Percentiles rank a stretch among this genome's conserved stretches.
Evolutionary conservation across 257 asterid species (phyloP).

Genomic region (Fraxinus pennsylvanica): DNA sequence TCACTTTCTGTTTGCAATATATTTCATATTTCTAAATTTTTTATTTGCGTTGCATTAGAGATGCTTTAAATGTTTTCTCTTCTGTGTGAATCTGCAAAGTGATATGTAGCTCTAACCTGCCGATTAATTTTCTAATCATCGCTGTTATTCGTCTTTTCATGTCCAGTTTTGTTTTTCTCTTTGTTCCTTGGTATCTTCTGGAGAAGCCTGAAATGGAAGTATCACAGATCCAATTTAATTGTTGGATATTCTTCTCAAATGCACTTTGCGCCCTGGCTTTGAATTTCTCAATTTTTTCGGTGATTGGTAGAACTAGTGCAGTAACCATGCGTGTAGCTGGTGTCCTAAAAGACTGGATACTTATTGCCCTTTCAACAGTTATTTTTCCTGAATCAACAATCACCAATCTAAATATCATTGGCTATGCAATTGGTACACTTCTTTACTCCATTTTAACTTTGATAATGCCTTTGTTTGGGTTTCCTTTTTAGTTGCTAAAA

Average conservation of each 20-base stretch:
- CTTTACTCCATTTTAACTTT: constrained; percentile 21
- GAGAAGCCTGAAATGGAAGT: constrained; percentile 96
- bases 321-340: constrained; percentile 98
- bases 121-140: neutral
- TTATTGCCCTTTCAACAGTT: constrained; percentile 87
- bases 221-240: constrained; percentile 78
- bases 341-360: constrained; percentile 96
- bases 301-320: constrained; percentile 97
- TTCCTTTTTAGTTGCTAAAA: too few relatives aligned
- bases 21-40: neutral
- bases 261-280: constrained; percentile 92
- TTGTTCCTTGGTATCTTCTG: constrained; percentile 93
- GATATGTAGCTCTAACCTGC: constrained; percentile 19
- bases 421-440: constrained; percentile 87
- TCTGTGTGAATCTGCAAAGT: neutral
- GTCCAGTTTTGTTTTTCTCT: constrained; percentile 90
- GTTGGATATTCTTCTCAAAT: constrained; percentile 96
- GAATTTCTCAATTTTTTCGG: constrained; percentile 94
- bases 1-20: neutral
- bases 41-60: neutral
- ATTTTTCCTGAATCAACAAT: constrained; percentile 91
- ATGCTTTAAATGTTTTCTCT: neutral
- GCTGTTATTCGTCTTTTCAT: constrained; percentile 21
- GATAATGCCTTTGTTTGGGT: too few relatives aligned
- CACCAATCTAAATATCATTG: constrained; percentile 78